A percentile compares a stretch with the other conserved stretches of the same genome.
Conservation (phyloP, 2,329 filamentous ascomycete genomes). For the Chrysosphaeria jannelii region DNA sequence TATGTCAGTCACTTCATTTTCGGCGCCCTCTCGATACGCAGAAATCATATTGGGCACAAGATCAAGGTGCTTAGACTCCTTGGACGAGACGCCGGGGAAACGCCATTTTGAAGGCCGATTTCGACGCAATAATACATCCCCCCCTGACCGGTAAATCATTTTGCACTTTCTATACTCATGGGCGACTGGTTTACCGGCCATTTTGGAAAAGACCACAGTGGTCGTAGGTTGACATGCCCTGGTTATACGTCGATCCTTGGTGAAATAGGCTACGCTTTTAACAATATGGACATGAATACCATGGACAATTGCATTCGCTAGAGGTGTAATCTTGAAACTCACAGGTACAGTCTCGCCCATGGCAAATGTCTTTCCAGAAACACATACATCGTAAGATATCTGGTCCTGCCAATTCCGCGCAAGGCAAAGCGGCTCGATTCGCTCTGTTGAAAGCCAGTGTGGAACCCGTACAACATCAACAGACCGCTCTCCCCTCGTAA, state of each 20-base stretch:
- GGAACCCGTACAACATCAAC: constrained; percentile 62
- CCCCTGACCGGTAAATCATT: no score
- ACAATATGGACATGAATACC: constrained; percentile 77
- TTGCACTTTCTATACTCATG: constrained; percentile 45
- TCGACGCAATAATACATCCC: no score
- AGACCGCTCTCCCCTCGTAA: constrained; percentile 53
- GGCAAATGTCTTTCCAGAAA: constrained; percentile 83
- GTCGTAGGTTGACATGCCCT: constrained; percentile 61
- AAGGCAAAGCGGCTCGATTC: constrained; percentile 79
- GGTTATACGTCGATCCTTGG: constrained; percentile 57
- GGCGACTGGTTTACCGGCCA: constrained; percentile 45
- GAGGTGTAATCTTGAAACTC: constrained; percentile 71
- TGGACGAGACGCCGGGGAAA: no score
- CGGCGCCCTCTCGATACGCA: no score
- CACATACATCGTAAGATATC: constrained; percentile 82
- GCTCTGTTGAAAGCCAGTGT: constrained; percentile 64
- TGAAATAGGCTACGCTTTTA: constrained; percentile 77
- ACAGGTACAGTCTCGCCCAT: constrained; percentile 71
- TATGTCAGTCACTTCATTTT: no score
- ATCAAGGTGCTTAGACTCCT: no score
- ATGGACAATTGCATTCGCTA: constrained; percentile 82
- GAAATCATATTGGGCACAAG: no score
- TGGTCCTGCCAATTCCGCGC: constrained; percentile 87
- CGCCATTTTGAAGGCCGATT: no score
- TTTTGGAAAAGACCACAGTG: constrained; percentile 65